Evolutionary conservation across 2,329 filamentous ascomycete species (phyloP), one percentile per base, ranked within the genome.

Genomic region (Penicillium sp.): DNA sequence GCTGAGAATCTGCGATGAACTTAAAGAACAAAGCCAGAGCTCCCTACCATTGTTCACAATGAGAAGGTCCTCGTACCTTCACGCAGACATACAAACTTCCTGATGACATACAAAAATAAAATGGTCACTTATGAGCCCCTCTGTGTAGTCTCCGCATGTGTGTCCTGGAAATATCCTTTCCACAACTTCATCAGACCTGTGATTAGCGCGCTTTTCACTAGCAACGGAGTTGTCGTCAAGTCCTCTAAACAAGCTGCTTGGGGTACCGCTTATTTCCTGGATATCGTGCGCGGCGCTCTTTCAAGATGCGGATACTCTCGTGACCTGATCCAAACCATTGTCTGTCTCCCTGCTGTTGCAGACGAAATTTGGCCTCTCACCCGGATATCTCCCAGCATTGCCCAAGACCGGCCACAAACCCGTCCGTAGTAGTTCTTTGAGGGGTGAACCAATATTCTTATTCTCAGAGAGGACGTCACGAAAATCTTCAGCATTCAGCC

Each of bases 81-180:
- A 62, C 80, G 80, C 49, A 83, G 95, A 52, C 91, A 93, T 5
- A 96, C 92, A 1, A 97, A 96, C 74, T 81, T 96, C 46, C 83
- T 99, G 61, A 96, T 99, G 91, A 85, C 87, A 77, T 97, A 98
- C 78, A 99, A 99, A 82, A 87, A 85, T 72, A 97, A 97, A 71
- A 88, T 87, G 61, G 92, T 99, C 27, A 80, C 84, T 49, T 99
- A 96, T 75, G 93, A 99, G 76, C 93, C 95, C 14, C 80, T 98
- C 19, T 95, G 95, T 16, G 91, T 99, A 33, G 90, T 98, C 6
- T 89, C 91, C 11, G 93, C 95, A n/a, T 88, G 93, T 52, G 91
- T 99, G 44, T 95, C 90, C 71, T 99, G 95, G 95, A 99, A 99
- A 79, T 98, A 92, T 72, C 87, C 91, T 46, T 96, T 98, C 76